A percentile compares a stretch with the other conserved stretches of the same genome.
Evolutionary conservation across 495 filamentous ascomycete genomes (phyloP).

Genomic region (Pseudomonodictys pantanalensis): DNA sequence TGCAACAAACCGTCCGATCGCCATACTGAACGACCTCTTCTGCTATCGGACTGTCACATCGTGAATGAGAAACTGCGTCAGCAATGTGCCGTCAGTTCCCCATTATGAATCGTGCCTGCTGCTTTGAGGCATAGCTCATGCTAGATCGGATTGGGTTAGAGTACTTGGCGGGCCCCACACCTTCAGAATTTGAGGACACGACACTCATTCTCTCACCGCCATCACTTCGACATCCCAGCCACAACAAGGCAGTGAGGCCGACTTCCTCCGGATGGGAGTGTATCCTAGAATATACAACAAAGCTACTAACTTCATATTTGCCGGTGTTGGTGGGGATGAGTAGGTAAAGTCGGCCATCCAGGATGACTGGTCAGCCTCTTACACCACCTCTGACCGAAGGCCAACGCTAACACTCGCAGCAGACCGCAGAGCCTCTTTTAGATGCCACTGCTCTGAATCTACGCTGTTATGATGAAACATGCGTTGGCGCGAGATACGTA

Average conservation of each 20-base stretch:
- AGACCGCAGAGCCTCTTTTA: neutral
- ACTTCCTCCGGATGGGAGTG: too few relatives aligned
- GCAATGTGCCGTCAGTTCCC: too few relatives aligned
- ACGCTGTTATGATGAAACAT: neutral
- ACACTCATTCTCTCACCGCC: neutral
- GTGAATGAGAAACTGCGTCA: too few relatives aligned
- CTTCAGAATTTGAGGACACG: conserved; percentile 58
- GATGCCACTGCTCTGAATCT: conserved; percentile 5
- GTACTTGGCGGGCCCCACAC: conserved; percentile 65
- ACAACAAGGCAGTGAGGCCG: too few relatives aligned
- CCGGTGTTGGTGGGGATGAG: too few relatives aligned
- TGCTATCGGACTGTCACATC: too few relatives aligned
- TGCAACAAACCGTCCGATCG: too few relatives aligned
- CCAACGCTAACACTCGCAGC: conserved; percentile 3
- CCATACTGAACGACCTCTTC: too few relatives aligned
- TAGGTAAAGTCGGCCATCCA: neutral
- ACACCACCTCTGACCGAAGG: neutral
- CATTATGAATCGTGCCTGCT: too few relatives aligned
- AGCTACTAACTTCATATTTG: too few relatives aligned
- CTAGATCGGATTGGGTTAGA: neutral
- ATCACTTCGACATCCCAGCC: neutral
- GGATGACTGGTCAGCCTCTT: neutral
- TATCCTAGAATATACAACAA: too few relatives aligned
- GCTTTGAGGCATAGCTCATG: too few relatives aligned
- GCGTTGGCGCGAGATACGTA: neutral